These are phyloP conservation scores for Isatis tinctoria DNA, from an alignment of 345 rosid species.

Conservation along the genomic window DNA sequence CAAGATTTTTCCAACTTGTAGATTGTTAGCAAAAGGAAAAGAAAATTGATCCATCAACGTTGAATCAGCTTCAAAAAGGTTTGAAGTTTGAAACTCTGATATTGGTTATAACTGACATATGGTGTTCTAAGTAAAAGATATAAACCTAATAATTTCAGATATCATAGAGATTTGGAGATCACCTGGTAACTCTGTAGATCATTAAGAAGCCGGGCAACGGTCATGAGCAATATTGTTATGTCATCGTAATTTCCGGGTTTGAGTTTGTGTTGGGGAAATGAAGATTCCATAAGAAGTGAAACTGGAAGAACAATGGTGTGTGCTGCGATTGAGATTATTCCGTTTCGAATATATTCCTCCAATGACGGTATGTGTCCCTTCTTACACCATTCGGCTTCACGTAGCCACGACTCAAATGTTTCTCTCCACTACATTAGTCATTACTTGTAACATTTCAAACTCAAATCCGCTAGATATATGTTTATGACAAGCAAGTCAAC, in stretches of 20 bases:
- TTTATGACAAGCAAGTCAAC: not conserved
- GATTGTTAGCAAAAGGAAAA: no score
- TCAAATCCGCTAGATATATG: not conserved
- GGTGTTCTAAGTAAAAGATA: no score
- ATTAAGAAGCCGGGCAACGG: slow-evolving; percentile 45
- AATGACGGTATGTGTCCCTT: slow-evolving; percentile 30
- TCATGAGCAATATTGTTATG: slow-evolving; percentile 49
- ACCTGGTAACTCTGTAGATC: slow-evolving; percentile 55
- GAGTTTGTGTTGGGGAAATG: slow-evolving; percentile 25
- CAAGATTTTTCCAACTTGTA: no score
- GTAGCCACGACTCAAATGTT: slow-evolving; percentile 58
- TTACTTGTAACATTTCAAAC: not conserved
- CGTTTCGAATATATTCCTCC: slow-evolving; percentile 46
- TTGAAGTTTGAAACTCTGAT: no score
- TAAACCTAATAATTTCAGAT: no score
- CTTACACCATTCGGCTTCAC: slow-evolving; percentile 58
- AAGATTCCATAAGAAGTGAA: slow-evolving; percentile 26
- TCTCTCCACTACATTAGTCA: slow-evolving; percentile 50
- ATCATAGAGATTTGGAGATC: not conserved
- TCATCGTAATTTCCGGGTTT: slow-evolving; percentile 32
- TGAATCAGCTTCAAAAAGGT: no score
- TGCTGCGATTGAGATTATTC: slow-evolving; percentile 43
- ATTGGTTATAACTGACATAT: no score
- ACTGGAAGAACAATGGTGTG: slow-evolving; percentile 46
- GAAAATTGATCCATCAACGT: no score